Base-by-base conservation (phyloP, 176 grass and related monocot genomes). In the Oropetium thomaeum region DNA sequence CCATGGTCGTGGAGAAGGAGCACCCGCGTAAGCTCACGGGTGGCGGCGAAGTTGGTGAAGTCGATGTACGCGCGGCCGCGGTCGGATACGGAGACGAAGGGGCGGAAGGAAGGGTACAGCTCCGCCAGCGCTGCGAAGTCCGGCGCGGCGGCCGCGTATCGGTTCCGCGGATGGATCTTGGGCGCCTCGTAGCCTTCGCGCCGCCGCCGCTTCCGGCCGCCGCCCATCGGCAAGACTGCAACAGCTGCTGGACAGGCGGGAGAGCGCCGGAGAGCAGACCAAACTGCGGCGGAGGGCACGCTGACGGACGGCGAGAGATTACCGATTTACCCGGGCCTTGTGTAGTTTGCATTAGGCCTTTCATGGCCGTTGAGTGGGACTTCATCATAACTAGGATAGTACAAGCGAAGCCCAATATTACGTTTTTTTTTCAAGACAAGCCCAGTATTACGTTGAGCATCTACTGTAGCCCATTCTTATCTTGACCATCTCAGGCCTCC, bases 1-100 rank as follows among this genome's bases (percentile, higher is more conserved):
- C 91, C 85, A 57, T 99, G 87, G 84, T 99, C 96, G 53, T 95
- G 96, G 67, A 92, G 84, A 65, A 99, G 87, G 69, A 99, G 92
- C 49, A 99, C 96, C 29, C 92, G 87, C 52, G 91, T 99, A 55
- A 99, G 87, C 89, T 99, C 91, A 37, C 89, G 84, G 17, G 83
- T 89, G 58, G 86, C 81, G 47, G 76, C 39, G 81, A 87, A 87
- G 65, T 87, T 81, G 61, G 87, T 80, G 85, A 85, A 96, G 82
- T 87, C 78, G 16, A 89, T 53, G 76, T 82, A 74, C 10, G 92
- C 82, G 33, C 76, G 73, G 47, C 76, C 79, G 7, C 57, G 65
- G 19, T 34, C 62, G 45, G 90, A 80, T 9, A 79, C 54, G 64
- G 82, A 80, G 57, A 88, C 84, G 78, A 97, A 93, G 37, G 79